These are phyloP conservation scores for Sugiyamaella grinbergsii DNA, from an alignment of 1,139 yeast genomes.

Conservation along the genomic window DNA sequence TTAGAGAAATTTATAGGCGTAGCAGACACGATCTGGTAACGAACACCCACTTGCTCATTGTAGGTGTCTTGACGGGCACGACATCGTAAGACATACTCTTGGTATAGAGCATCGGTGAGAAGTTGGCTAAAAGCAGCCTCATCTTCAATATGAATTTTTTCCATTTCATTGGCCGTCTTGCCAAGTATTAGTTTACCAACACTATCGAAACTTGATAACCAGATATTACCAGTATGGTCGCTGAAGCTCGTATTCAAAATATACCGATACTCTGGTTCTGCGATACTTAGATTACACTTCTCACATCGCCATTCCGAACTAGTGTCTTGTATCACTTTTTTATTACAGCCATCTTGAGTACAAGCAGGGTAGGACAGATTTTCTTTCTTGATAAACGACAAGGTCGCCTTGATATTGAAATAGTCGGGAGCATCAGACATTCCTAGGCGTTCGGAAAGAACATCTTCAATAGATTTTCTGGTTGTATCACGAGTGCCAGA, in stretches of 20 bases:
- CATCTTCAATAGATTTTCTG: slow-evolving; percentile 61
- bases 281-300: slow-evolving; percentile 72
- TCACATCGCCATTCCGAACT: slow-evolving; percentile 93
- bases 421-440: slow-evolving; percentile 69
- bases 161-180: slow-evolving; percentile 66
- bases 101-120: slow-evolving; percentile 59
- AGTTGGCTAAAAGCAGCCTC: slow-evolving; percentile 52
- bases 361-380: slow-evolving; percentile 93
- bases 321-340: slow-evolving; percentile 73
- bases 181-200: slow-evolving; percentile 74
- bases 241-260: slow-evolving; percentile 69
- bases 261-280: slow-evolving; percentile 76
- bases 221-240: slow-evolving; percentile 80
- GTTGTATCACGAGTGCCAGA: slow-evolving; percentile 41
- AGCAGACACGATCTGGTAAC: slow-evolving; percentile 66
- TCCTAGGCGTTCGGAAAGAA: slow-evolving; percentile 71
- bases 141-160: slow-evolving; percentile 51
- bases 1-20: slow-evolving; percentile 58
- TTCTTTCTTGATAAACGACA: slow-evolving; percentile 70
- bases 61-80: slow-evolving; percentile 83
- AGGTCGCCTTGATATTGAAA: slow-evolving; percentile 71
- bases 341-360: slow-evolving; percentile 66
- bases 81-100: slow-evolving; percentile 71
- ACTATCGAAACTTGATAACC: slow-evolving; percentile 87
- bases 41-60: slow-evolving; percentile 73